These are phyloP conservation scores for Ophiocordyceps polyrhachis-furcata DNA, from an alignment of 2,329 filamentous ascomycete genomes.

Conservation along the genomic window DNA sequence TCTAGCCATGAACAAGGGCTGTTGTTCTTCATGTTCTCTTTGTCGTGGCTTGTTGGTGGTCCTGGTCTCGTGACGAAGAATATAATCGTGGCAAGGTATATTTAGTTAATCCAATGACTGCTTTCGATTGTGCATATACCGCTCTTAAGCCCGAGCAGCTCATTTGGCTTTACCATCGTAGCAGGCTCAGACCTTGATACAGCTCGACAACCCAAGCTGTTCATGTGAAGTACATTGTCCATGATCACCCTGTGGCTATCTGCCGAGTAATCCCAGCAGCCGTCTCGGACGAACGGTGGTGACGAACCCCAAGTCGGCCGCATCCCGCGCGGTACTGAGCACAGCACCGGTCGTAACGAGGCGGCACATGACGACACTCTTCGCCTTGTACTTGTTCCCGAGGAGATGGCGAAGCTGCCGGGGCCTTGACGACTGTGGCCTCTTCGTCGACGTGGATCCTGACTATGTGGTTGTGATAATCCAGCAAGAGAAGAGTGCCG, in stretches of 20 bases:
- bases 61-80: not conserved
- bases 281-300: slow-evolving; percentile 3
- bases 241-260: slow-evolving; percentile 2
- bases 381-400: not conserved
- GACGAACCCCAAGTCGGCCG: slow-evolving; percentile 5
- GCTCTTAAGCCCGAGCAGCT: not conserved
- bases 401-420: slow-evolving; percentile 1
- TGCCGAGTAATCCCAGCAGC: slow-evolving; percentile 2
- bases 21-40: not conserved
- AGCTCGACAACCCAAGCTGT: not conserved
- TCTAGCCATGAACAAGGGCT: too few species aligned
- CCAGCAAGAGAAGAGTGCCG: slow-evolving; percentile 4
- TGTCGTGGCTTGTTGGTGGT: not conserved
- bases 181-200: not conserved
- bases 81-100: not conserved
- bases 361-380: slow-evolving; percentile 4
- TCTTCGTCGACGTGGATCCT: not conserved
- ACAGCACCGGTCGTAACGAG: slow-evolving; percentile 4
- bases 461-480: slow-evolving; percentile 4
- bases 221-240: slow-evolving; percentile 2
- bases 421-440: slow-evolving; percentile 1
- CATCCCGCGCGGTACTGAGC: slow-evolving; percentile 3
- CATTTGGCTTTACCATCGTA: not conserved
- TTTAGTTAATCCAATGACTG: too few species aligned
- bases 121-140: too few species aligned